Evolutionary conservation across 176 grass and related monocot genomes (phyloP).

Genomic region (Elaeis guineensis): DNA sequence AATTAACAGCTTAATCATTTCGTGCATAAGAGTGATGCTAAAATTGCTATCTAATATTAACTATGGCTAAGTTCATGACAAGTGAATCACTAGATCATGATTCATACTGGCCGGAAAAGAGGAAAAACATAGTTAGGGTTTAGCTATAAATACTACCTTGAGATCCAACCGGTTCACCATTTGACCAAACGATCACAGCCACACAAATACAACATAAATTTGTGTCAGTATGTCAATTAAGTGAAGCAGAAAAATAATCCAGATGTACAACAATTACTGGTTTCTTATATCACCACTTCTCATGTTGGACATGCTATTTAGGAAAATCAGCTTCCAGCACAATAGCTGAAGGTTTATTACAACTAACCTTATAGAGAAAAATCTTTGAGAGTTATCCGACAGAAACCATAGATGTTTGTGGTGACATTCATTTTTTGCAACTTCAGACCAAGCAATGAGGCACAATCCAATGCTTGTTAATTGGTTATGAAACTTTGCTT

Average conservation of each 20-base stretch:
- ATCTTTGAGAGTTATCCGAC: slow-evolving; percentile 80
- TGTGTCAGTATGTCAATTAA: too few species aligned
- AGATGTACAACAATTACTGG: too few species aligned
- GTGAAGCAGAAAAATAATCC: too few species aligned
- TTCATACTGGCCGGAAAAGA: too few species aligned
- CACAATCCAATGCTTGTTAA: slow-evolving; percentile 86
- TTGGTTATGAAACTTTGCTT: slow-evolving; percentile 99
- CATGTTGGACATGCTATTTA: too few species aligned
- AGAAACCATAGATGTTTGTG: slow-evolving; percentile 66
- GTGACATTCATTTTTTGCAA: slow-evolving; percentile 86
- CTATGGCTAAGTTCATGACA: too few species aligned
- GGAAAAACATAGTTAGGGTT: not conserved
- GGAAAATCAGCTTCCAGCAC: too few species aligned
- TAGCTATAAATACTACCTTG: slow-evolving; percentile 53
- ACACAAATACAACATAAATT: slow-evolving; percentile 21
- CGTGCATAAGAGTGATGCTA: too few species aligned
- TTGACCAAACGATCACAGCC: slow-evolving; percentile 11
- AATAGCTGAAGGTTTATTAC: slow-evolving; percentile 14
- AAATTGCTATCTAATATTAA: too few species aligned
- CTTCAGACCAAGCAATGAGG: slow-evolving; percentile 57
- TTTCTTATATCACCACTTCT: too few species aligned
- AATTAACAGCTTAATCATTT: too few species aligned
- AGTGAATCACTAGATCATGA: too few species aligned
- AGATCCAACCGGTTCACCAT: slow-evolving; percentile 62
- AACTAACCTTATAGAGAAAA: slow-evolving; percentile 94